Conservation (phyloP, 805 yeast species). For the Candida peoriensis region DNA sequence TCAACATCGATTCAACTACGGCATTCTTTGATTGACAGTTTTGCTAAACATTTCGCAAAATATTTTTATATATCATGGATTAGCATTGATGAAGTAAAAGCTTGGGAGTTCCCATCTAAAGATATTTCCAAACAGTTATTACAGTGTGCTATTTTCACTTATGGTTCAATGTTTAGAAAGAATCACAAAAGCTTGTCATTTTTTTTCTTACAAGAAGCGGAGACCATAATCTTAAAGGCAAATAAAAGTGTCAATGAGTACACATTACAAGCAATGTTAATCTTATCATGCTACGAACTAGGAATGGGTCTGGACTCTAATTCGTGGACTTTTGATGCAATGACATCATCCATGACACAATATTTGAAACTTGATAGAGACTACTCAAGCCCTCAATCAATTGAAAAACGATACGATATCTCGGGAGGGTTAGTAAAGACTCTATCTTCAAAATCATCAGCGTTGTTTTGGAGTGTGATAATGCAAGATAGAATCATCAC, state of each 20-base stretch:
- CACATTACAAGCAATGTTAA: conserved; percentile 25
- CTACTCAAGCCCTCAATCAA: background rate
- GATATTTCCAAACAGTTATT: conserved; percentile 26
- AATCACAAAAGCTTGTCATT: conserved; percentile 10
- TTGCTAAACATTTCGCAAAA: conserved; percentile 23
- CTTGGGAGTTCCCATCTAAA: conserved; percentile 25
- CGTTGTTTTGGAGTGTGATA: conserved; percentile 26
- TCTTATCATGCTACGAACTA: conserved; percentile 28
- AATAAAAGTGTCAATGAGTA: conserved; percentile 20
- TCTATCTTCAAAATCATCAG: conserved; percentile 5
- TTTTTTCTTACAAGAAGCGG: conserved; percentile 21
- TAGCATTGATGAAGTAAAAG: conserved; percentile 17
- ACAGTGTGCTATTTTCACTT: conserved; percentile 25
- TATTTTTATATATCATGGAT: conserved; percentile 24
- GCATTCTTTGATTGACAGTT: conserved; percentile 12
- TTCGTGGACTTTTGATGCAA: conserved; percentile 30
- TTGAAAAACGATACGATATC: background rate
- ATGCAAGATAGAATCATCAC: conserved; percentile 30
- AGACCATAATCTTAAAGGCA: conserved; percentile 21
- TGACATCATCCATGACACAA: conserved; percentile 27
- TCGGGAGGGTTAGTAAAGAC: background rate
- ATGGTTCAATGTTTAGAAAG: conserved; percentile 22
- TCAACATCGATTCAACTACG: conserved; percentile 1
- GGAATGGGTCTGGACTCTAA: conserved; percentile 29
- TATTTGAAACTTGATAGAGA: conserved; percentile 22